A percentile compares a stretch with the other conserved stretches of the same genome.
phyloP scores from a whole-genome alignment of 1,139 yeast species.

The Sugiyamaella xylanicola region DNA sequence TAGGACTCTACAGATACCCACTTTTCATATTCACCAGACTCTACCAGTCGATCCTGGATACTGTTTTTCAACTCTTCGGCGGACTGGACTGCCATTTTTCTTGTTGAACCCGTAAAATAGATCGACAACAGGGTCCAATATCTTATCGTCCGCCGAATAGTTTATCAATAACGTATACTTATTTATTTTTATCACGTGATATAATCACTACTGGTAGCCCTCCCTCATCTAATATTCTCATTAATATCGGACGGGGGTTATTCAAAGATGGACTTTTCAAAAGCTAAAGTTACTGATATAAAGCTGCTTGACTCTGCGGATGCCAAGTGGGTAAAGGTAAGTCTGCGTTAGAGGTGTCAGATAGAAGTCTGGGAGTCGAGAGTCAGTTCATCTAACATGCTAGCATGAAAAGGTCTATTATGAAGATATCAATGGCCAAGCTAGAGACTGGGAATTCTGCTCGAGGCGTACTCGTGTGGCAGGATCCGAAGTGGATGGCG shows the following conservation, averaged over 20 bases:
- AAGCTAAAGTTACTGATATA: conserved; percentile 42
- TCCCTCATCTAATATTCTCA: no score
- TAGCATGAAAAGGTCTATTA: conserved; percentile 60
- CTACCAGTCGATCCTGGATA: conserved; percentile 56
- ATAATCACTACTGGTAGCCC: no score
- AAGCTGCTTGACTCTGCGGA: conserved; percentile 43
- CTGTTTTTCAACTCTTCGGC: conserved; percentile 23
- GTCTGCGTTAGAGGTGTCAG: conserved; percentile 29
- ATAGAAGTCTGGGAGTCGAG: no score
- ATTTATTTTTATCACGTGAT: no score
- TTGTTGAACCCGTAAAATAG: background rate
- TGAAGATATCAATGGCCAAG: conserved; percentile 64
- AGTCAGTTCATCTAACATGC: conserved; percentile 32
- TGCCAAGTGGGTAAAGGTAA: conserved; percentile 62
- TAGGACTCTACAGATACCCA: conserved; percentile 33
- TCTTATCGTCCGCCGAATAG: background rate
- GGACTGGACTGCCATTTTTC: conserved; percentile 18
- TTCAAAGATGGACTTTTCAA: conserved; percentile 30
- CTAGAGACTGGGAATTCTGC: conserved; percentile 88
- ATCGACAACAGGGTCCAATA: background rate
- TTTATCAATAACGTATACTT: background rate
- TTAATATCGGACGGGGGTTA: background rate
- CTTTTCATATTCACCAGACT: conserved; percentile 78
- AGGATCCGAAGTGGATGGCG: conserved; percentile 76
- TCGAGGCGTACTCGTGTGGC: conserved; percentile 75